Conservation (phyloP, 139 green algal species). For the Parachlorella kessleri region DNA sequence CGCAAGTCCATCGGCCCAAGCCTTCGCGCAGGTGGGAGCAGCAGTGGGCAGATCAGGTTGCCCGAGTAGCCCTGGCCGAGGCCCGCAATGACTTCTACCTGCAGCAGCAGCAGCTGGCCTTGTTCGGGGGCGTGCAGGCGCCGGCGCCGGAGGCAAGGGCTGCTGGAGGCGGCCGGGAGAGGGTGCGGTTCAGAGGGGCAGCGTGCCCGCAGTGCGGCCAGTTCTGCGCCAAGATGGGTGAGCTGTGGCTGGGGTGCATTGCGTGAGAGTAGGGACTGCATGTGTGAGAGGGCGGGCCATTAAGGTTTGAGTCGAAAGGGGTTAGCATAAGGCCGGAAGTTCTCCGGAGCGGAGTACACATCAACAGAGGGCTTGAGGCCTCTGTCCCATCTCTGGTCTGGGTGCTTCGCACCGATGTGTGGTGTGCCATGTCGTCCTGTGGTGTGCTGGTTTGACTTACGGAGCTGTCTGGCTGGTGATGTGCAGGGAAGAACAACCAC, state of each 20-base stretch:
- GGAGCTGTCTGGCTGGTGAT: too few relatives aligned
- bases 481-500: conserved; percentile 51
- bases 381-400: too few relatives aligned
- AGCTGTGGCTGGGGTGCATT: conserved; percentile 1
- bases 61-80: neutral
- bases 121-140: neutral
- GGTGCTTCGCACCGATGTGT: too few relatives aligned
- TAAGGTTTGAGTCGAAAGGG: too few relatives aligned
- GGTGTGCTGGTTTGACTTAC: too few relatives aligned
- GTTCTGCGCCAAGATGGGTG: conserved; percentile 50
- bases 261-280: too few relatives aligned
- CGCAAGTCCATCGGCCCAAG: too few relatives aligned
- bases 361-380: too few relatives aligned
- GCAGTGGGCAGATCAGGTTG: conserved; percentile 28
- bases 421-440: too few relatives aligned
- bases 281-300: too few relatives aligned
- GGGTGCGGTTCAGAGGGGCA: neutral
- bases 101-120: neutral
- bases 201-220: conserved; percentile 67
- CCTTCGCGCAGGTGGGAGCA: conserved; percentile 28
- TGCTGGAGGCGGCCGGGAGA: neutral
- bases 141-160: conserved; percentile 11
- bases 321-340: too few relatives aligned
- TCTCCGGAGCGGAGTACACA: too few relatives aligned
- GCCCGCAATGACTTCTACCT: neutral